Percentiles rank a stretch among this genome's conserved stretches.
These are phyloP conservation scores for Nymphaea colorata DNA, from an alignment of 164 flowering plant species.

Conservation along the genomic window DNA sequence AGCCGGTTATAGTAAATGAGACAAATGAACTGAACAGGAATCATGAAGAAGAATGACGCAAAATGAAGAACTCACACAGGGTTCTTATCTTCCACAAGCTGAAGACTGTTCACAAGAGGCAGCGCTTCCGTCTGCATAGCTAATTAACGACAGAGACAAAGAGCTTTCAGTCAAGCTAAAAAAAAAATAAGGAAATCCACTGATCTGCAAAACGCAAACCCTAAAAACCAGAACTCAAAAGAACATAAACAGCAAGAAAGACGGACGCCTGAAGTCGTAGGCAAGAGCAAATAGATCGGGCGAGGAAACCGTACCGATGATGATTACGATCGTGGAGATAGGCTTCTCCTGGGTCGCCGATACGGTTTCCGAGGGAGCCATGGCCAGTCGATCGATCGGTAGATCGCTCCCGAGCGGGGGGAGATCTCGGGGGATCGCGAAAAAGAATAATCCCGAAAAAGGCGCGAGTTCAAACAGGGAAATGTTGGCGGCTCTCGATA, in stretches of 20 bases:
- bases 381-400: not conserved
- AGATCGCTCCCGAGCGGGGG: too few species aligned
- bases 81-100: constrained; percentile 44
- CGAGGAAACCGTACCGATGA: constrained; percentile 40
- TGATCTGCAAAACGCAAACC: not conserved
- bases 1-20: too few species aligned
- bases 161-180: not conserved
- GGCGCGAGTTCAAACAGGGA: too few species aligned
- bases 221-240: not conserved
- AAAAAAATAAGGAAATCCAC: not conserved
- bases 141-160: constrained; percentile 11
- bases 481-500: too few species aligned
- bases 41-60: not conserved
- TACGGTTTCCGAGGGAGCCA: not conserved
- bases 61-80: constrained; percentile 39
- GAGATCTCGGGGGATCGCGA: too few species aligned
- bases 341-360: constrained; percentile 15
- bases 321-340: constrained; percentile 50
- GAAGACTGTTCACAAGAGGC: constrained; percentile 65
- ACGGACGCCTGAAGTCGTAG: not conserved
- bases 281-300: not conserved
- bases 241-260: not conserved
- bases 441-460: too few species aligned
- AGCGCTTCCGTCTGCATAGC: constrained; percentile 98
- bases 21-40: not conserved